A percentile compares a stretch with the other conserved stretches of the same genome.
Evolutionary conservation across 2,329 filamentous ascomycete genomes (phyloP).

Genomic region (Neodidymelliopsis sp.): DNA sequence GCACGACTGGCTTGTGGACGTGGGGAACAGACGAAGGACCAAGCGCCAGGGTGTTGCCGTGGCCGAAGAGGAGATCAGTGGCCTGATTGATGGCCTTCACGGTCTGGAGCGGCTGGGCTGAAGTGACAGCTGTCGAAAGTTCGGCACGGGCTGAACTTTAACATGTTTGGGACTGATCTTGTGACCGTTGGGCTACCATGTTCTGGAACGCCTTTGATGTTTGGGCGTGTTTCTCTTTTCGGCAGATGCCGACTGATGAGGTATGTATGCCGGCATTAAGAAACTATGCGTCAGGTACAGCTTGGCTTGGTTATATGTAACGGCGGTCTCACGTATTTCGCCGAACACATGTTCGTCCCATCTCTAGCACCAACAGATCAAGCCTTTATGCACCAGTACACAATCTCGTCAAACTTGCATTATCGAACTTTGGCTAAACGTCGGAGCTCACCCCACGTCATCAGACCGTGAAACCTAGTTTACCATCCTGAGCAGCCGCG

Average conservation of each 20-base stretch:
- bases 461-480: too few species aligned
- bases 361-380: neutral
- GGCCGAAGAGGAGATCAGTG: constrained; percentile 8
- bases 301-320: too few species aligned
- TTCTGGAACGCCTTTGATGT: constrained; percentile 17
- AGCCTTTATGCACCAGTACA: constrained; percentile 3
- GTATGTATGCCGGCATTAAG: neutral
- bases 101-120: constrained; percentile 15
- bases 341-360: neutral
- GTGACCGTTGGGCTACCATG: constrained; percentile 16
- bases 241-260: constrained; percentile 1
- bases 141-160: constrained; percentile 13
- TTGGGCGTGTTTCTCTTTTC: neutral
- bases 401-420: constrained; percentile 5
- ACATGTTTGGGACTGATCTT: constrained; percentile 6
- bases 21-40: constrained; percentile 29
- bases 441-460: constrained; percentile 8
- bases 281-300: neutral
- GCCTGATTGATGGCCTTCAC: constrained; percentile 17
- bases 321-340: neutral
- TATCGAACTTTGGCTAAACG: neutral
- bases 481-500: too few species aligned
- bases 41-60: constrained; percentile 31
- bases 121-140: constrained; percentile 6
- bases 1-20: constrained; percentile 33